These are phyloP conservation scores for Dioscorea zingiberensis DNA, from an alignment of 106 monocot genomes.

Conservation along the genomic window DNA sequence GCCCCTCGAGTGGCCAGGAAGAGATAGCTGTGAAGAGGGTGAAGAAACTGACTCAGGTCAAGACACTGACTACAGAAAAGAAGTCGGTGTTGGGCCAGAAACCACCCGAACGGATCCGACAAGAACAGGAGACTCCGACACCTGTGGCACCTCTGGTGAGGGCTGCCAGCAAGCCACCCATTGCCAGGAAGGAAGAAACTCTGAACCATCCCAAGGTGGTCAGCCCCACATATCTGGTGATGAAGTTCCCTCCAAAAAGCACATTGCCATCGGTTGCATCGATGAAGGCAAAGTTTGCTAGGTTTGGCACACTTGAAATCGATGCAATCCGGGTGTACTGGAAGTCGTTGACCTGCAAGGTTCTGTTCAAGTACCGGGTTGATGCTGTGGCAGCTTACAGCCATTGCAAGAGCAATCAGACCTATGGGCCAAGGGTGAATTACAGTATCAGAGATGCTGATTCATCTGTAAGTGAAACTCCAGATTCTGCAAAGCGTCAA, in stretches of 20 bases:
- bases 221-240: slow-evolving; percentile 48
- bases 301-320: slow-evolving; percentile 62
- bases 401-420: slow-evolving; percentile 26
- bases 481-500: not conserved
- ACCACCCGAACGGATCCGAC: not conserved
- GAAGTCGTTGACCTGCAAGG: slow-evolving; percentile 57
- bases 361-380: slow-evolving; percentile 51
- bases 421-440: slow-evolving; percentile 53
- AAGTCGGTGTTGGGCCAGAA: slow-evolving; percentile 11
- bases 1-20: slow-evolving; percentile 45
- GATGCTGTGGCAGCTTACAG: slow-evolving; percentile 42
- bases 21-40: slow-evolving; percentile 34
- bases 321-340: slow-evolving; percentile 47
- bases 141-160: not conserved
- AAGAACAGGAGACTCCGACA: slow-evolving; percentile 9
- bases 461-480: not conserved
- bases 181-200: slow-evolving; percentile 20
- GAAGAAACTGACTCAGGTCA: slow-evolving; percentile 44
- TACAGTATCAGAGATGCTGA: slow-evolving; percentile 49
- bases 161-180: slow-evolving; percentile 11
- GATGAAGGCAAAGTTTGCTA: slow-evolving; percentile 55
- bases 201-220: slow-evolving; percentile 14
- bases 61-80: slow-evolving; percentile 33
- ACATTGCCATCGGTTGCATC: slow-evolving; percentile 59
- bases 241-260: slow-evolving; percentile 54